phyloP scores from a whole-genome alignment of 2,329 filamentous ascomycete species.

The Magnaporthiopsis incrustans region DNA sequence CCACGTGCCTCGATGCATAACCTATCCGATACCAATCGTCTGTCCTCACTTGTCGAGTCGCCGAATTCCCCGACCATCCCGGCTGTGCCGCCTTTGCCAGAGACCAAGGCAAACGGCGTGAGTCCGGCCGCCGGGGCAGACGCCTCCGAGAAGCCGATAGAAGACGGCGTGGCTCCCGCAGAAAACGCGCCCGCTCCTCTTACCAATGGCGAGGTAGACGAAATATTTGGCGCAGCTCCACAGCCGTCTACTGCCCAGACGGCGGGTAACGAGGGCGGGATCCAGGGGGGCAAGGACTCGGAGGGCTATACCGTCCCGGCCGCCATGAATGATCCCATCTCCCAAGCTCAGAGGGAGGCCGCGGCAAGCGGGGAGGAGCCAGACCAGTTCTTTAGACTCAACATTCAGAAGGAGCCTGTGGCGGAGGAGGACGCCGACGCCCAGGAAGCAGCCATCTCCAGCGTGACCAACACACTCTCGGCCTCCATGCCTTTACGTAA shows the following conservation, averaged over 20 bases:
- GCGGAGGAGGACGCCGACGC: slow-evolving; percentile 69
- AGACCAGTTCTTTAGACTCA: slow-evolving; percentile 69
- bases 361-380: slow-evolving; percentile 43
- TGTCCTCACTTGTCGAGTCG: slow-evolving; percentile 51
- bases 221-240: slow-evolving; percentile 43
- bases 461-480: slow-evolving; percentile 65
- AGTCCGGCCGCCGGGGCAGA: slow-evolving; percentile 12
- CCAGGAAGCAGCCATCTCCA: slow-evolving; percentile 65
- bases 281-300: slow-evolving; percentile 48
- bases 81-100: slow-evolving; percentile 8
- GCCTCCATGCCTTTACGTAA: slow-evolving; percentile 58
- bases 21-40: slow-evolving; percentile 42
- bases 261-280: slow-evolving; percentile 12
- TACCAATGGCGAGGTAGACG: slow-evolving; percentile 40
- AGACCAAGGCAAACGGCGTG: slow-evolving; percentile 31
- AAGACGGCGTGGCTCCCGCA: slow-evolving; percentile 21
- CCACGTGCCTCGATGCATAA: slow-evolving; percentile 53
- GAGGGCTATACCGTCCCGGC: slow-evolving; percentile 73
- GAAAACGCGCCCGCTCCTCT: slow-evolving; percentile 13
- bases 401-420: slow-evolving; percentile 71
- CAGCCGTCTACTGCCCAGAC: slow-evolving; percentile 30
- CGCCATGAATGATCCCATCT: slow-evolving; percentile 55
- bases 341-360: slow-evolving; percentile 63
- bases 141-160: slow-evolving; percentile 21
- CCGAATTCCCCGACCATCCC: slow-evolving; percentile 32